Base-by-base conservation (phyloP, 73 alveolate species). In the Paraurostyla sp. region DNA sequence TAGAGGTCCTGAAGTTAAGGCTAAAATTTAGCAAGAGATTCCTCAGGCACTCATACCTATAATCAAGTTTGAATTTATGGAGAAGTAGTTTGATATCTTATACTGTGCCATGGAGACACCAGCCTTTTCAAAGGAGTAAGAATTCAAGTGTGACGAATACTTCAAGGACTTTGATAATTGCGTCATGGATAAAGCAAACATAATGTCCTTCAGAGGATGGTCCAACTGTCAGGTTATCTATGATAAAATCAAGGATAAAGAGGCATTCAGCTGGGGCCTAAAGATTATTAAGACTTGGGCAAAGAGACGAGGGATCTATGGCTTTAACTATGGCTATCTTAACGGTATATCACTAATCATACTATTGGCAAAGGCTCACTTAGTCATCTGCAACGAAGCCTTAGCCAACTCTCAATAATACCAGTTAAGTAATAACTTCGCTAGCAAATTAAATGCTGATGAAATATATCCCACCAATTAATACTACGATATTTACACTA, bases 251-350 rank as follows among this genome's bases (percentile, higher is more conserved):
- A 32, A 38, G 9, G 82, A 65, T 30, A 65, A 65, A 65, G 82
- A 65, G 42, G 56, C 50, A 15, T 65, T 36, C 25, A 35, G 82
- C 13, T 65, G 82, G 82, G 32, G 82, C 7, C 60, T 78, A 15
- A 78, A 54, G 32, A 49, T 78, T n/a, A 78, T 78, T 11, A 78
- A 78, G 78, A n/a, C 63, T 20, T 78, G 89, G 89, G 89, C 89
- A 4, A 78, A 78, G 46, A n/a, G 32, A 20, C 27, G 78, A 35
- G 78, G 76, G 27, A 15, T 49, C 33, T 78, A 78, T 45, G 89
- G 89, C 7, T 49, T 49, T 25, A 78, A 78, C 68, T 54, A 16
- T 50, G 89, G 89, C 11, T 78, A 78, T 40, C 29, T 78, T 0
- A 78, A 78, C 46, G 89, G 89, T 4, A 78, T 78, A 16, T 43